Base-by-base conservation (phyloP, 352 stramenopile genomes). In the Globisporangium abappressorium region DNA sequence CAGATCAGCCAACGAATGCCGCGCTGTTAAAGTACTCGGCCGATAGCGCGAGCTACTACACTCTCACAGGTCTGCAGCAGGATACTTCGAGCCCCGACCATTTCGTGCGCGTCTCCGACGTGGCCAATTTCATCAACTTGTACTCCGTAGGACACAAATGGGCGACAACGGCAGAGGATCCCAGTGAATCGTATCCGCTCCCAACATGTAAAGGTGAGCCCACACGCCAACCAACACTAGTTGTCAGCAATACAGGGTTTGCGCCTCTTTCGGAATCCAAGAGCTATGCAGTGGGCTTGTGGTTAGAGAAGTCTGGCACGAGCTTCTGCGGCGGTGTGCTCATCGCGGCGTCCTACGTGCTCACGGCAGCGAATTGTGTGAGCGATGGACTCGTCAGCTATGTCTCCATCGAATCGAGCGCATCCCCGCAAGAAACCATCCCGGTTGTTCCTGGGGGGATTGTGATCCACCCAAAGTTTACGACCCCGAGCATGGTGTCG, bases 381-480 rank as follows among this genome's bases (percentile, higher is more conserved):
- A 46, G 12, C 22, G 57, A 69, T 46, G 43, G 22, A 12, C 5
- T 65, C 6, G 41, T 49, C n/a, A 18, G 24, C 2, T 63, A 43
- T 38, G 54, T 15, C 0, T 26, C 28, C 5, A 22, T 69, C 6
- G 43, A 33, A 5, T 33, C 53, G 5, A 38, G 54, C 28, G 54
- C 26, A 0, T 43, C 14, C 9, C 36, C 36, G 3, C 22, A 24
- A n/a, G 71, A 81, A 51, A 33, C 56, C 18, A 80, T 83, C 57
- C 28, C 47, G 0, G 69, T 83, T n/a, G 62, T 62, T n/a, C 67
- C 57, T 3, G 5, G 20, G n/a, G 72, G 75, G 57, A 64, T 71
- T 12, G 69, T 62, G 54, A 70, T 69, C 7, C 70, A 79, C 28
- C 74, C 71, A 2, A 38, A 69, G 38, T 81, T 72, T 51, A 58